These are phyloP conservation scores for Phytophthora cryptogea DNA, from an alignment of 352 stramenopile genomes.

Conservation along the genomic window DNA sequence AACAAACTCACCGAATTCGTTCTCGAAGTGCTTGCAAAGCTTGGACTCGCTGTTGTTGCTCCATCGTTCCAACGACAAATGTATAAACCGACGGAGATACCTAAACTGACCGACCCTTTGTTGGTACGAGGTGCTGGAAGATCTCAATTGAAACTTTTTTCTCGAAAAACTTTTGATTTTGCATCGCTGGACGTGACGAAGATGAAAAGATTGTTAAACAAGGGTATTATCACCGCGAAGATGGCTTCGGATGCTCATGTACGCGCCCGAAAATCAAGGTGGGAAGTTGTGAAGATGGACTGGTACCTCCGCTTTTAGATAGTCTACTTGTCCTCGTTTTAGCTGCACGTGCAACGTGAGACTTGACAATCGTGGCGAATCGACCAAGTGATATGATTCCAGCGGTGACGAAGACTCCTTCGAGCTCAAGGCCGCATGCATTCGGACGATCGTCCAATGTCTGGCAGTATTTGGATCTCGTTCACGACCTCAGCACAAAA, in stretches of 20 bases:
- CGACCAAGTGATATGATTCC: slow-evolving; percentile 17
- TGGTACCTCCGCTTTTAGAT: slow-evolving; percentile 14
- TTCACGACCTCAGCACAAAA: slow-evolving; percentile 47
- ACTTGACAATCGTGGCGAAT: too few relatives aligned
- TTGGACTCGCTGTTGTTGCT: slow-evolving; percentile 1
- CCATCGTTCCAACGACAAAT: slow-evolving; percentile 8
- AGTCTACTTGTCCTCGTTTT: slow-evolving; percentile 2
- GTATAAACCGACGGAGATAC: background rate
- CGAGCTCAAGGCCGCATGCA: slow-evolving; percentile 38
- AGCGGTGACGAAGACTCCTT: slow-evolving; percentile 2
- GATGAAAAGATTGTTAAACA: too few relatives aligned
- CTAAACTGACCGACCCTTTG: slow-evolving; percentile 12
- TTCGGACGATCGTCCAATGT: slow-evolving; percentile 76
- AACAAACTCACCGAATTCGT: slow-evolving; percentile 33
- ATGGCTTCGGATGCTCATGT: too few relatives aligned
- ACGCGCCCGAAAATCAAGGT: too few relatives aligned
- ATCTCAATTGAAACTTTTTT: slow-evolving; percentile 4
- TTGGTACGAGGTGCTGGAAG: slow-evolving; percentile 3
- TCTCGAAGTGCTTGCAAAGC: slow-evolving; percentile 26
- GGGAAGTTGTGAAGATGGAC: too few relatives aligned
- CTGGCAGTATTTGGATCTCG: slow-evolving; percentile 67
- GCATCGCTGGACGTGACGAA: too few relatives aligned
- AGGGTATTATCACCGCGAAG: too few relatives aligned
- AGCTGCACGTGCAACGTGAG: too few relatives aligned
- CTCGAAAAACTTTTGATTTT: too few relatives aligned